Conservation (phyloP, 768 basidiomycete species). For the Naematelia encephala region DNA sequence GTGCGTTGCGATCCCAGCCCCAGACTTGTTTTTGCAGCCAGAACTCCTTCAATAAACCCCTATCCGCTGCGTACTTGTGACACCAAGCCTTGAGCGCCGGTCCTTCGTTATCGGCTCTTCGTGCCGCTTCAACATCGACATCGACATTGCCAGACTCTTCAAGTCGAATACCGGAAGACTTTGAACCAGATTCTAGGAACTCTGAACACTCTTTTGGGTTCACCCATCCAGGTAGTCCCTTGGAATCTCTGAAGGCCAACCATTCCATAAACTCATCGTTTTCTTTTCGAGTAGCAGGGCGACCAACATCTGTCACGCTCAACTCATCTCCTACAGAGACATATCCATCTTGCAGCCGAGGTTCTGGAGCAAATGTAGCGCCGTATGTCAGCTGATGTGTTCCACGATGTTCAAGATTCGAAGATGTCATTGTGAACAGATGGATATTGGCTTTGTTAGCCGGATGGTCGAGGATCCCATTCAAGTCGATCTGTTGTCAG, state of each 20-base stretch:
- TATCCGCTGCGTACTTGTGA: conserved; percentile 72
- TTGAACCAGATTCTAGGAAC: conserved; percentile 27
- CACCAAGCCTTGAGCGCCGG: conserved; percentile 73
- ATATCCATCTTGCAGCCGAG: background rate
- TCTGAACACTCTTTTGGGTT: conserved; percentile 44
- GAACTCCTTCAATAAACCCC: conserved; percentile 73
- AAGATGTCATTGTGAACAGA: conserved; percentile 45
- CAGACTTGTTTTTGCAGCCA: conserved; percentile 66
- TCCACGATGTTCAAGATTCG: conserved; percentile 14
- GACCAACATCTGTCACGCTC: conserved; percentile 12
- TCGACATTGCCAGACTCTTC: conserved; percentile 3
- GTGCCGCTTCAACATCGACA: conserved; percentile 18
- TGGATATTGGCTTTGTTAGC: conserved; percentile 48
- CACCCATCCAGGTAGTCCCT: conserved; percentile 46
- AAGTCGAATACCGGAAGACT: background rate
- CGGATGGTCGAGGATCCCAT: conserved; percentile 20
- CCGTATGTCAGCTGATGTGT: conserved; percentile 16
- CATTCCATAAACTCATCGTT: conserved; percentile 6
- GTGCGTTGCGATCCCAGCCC: conserved; percentile 59
- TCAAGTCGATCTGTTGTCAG: conserved; percentile 36
- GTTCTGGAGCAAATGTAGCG: conserved; percentile 16
- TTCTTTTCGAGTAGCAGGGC: conserved; percentile 8
- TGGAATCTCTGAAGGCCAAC: conserved; percentile 10
- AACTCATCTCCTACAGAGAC: background rate
- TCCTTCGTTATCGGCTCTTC: conserved; percentile 27